phyloP scores from a whole-genome alignment of 352 stramenopile species.

The Pythium periplocum region DNA sequence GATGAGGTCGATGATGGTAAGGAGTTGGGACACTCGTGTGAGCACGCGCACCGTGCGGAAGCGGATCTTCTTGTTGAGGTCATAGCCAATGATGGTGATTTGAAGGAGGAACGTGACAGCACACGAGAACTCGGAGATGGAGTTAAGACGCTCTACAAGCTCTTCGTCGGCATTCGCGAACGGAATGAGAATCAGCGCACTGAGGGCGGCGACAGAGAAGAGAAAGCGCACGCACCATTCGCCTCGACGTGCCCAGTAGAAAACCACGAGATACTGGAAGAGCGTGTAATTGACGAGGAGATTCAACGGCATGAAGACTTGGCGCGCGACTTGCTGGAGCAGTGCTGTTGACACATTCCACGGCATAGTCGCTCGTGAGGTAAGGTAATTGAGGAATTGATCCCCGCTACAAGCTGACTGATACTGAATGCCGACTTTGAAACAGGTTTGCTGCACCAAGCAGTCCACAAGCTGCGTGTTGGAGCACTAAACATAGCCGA shows the following conservation, averaged over 20 bases:
- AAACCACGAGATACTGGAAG: slow-evolving; percentile 11
- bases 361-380: no score
- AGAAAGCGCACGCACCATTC: slow-evolving; percentile 9
- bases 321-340: no score
- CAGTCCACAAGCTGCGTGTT: no score
- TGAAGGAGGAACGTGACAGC: slow-evolving; percentile 17
- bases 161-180: slow-evolving; percentile 1
- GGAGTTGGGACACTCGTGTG: no score
- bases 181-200: slow-evolving; percentile 4
- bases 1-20: no score
- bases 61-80: slow-evolving; percentile 8
- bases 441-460: no score
- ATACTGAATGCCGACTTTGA: no score
- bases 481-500: no score
- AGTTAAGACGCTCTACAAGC: slow-evolving; percentile 14
- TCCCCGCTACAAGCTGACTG: no score
- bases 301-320: no score
- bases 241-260: slow-evolving; percentile 7
- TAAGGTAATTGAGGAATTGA: no score
- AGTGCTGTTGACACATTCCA: no score
- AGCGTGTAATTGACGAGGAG: slow-evolving; percentile 16
- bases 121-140: slow-evolving; percentile 16
- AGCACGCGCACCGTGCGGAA: background rate
- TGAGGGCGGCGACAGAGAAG: background rate
- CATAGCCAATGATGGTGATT: slow-evolving; percentile 16